Percentiles rank a stretch among this genome's conserved stretches.
Conservation (phyloP, 2,329 filamentous ascomycete genomes). For the Fusarium sp. region DNA sequence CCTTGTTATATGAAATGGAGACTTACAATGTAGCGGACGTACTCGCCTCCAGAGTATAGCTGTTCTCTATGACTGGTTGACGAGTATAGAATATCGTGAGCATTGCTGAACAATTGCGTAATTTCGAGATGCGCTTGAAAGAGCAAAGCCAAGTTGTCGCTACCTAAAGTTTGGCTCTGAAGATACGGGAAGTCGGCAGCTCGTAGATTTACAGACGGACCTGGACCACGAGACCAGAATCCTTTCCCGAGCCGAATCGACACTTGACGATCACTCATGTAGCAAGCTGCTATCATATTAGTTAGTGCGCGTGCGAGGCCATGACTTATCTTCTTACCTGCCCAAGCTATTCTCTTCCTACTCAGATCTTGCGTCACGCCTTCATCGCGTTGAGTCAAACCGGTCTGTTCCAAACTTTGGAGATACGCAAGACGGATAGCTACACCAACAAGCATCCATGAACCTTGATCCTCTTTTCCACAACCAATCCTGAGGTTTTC, state of each 20-base stretch:
- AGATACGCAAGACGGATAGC: constrained; percentile 78
- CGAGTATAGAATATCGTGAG: constrained; percentile 79
- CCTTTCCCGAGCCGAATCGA: constrained; percentile 78
- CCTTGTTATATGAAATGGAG: accelerated
- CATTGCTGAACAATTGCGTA: constrained; percentile 78
- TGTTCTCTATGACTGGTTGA: constrained; percentile 77
- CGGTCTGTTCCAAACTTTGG: constrained; percentile 75
- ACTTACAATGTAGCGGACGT: constrained; percentile 74
- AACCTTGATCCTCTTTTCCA: constrained; percentile 79
- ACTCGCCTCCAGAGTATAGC: constrained; percentile 76
- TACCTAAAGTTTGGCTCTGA: constrained; percentile 66
- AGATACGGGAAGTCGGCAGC: constrained; percentile 77
- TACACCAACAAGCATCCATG: constrained; percentile 82
- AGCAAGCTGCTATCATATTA: constrained; percentile 60
- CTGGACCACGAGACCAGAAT: constrained; percentile 79
- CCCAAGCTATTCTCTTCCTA: constrained; percentile 76
- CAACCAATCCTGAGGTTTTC: constrained; percentile 73
- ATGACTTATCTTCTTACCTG: constrained; percentile 55
- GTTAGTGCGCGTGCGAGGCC: background rate
- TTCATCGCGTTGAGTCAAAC: constrained; percentile 70
- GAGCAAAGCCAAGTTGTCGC: constrained; percentile 75
- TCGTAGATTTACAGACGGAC: constrained; percentile 72
- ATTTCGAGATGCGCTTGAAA: constrained; percentile 79
- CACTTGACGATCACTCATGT: constrained; percentile 75
- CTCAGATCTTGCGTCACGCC: constrained; percentile 70